Conservation (phyloP, 495 filamentous ascomycete genomes). For the Choiromyces venosus region DNA sequence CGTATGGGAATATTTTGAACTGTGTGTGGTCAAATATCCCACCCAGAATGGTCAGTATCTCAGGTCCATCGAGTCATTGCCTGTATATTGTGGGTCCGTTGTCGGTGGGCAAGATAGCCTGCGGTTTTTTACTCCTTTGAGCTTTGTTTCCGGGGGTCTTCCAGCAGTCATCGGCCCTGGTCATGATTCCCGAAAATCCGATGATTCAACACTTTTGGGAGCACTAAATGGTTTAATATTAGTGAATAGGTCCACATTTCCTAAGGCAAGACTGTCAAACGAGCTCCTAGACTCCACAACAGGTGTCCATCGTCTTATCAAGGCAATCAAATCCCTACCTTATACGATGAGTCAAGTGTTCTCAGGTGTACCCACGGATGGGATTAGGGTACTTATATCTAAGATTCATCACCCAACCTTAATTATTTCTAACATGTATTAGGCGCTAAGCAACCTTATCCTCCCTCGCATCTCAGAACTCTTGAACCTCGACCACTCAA, state of each 20-base stretch:
- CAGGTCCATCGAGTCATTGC: constrained; percentile 1
- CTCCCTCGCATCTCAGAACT: constrained; percentile 15
- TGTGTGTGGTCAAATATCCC: background rate
- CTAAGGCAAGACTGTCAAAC: background rate
- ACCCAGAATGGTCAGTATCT: background rate
- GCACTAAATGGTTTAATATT: constrained; percentile 18
- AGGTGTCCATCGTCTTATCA: constrained; percentile 14
- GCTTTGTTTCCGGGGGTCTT: background rate
- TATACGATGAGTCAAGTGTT: background rate
- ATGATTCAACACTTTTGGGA: background rate
- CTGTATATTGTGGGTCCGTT: constrained; percentile 23
- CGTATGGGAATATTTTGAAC: constrained; percentile 21
- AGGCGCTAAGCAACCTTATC: constrained; percentile 21
- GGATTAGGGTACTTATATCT: background rate
- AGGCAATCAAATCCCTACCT: constrained; percentile 15
- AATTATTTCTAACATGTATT: background rate
- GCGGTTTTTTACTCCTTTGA: background rate
- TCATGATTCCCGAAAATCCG: background rate
- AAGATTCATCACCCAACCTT: background rate
- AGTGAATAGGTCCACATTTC: constrained; percentile 22
- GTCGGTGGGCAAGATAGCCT: constrained; percentile 8
- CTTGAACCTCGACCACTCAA: constrained; percentile 2
- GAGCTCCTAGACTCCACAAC: constrained; percentile 6
- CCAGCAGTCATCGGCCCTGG: background rate
- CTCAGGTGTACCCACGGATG: background rate